Evolutionary conservation across 257 asterid genomes (phyloP).

Genomic region (Ehretia macrophylla): DNA sequence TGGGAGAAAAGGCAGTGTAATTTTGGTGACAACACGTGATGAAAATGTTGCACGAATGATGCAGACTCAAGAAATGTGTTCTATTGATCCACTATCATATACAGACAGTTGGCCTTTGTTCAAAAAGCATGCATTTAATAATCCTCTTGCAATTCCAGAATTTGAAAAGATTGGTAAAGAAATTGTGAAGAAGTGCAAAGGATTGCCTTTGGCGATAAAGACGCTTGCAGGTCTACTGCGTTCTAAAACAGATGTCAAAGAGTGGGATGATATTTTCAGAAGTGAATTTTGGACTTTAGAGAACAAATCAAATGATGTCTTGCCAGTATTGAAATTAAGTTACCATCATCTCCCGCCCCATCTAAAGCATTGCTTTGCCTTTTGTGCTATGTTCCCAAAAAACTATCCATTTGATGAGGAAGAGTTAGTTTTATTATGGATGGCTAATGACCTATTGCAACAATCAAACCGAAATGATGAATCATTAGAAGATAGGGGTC

Average conservation of each 20-base stretch:
- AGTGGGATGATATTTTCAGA: conserved; percentile 1
- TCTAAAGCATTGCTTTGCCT: neutral
- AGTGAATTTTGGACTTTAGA: neutral
- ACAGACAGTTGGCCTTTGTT: conserved; percentile 6
- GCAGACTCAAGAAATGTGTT: conserved; percentile 8
- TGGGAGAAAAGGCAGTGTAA: conserved; percentile 13
- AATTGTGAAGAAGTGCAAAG: conserved; percentile 8
- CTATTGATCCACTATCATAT: neutral
- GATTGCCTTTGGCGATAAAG: conserved; percentile 14
- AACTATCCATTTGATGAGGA: neutral
- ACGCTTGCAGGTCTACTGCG: conserved; percentile 11
- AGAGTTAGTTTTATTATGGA: conserved; percentile 5
- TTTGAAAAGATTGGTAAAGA: conserved; percentile 4
- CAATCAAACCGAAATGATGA: neutral
- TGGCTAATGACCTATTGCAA: conserved; percentile 6
- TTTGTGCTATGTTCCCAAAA: conserved; percentile 9
- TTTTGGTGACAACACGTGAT: conserved; percentile 56
- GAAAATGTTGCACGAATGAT: conserved; percentile 40
- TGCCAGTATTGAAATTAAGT: conserved; percentile 14
- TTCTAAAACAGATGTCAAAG: neutral
- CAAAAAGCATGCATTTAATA: too few species aligned
- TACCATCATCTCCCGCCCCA: neutral
- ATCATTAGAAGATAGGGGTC: neutral
- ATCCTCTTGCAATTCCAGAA: conserved; percentile 5
- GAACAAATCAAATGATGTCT: neutral